Evolutionary conservation across 345 rosid genomes (phyloP), one percentile per base, ranked within the genome.

Genomic region (Aquilaria malaccensis): DNA sequence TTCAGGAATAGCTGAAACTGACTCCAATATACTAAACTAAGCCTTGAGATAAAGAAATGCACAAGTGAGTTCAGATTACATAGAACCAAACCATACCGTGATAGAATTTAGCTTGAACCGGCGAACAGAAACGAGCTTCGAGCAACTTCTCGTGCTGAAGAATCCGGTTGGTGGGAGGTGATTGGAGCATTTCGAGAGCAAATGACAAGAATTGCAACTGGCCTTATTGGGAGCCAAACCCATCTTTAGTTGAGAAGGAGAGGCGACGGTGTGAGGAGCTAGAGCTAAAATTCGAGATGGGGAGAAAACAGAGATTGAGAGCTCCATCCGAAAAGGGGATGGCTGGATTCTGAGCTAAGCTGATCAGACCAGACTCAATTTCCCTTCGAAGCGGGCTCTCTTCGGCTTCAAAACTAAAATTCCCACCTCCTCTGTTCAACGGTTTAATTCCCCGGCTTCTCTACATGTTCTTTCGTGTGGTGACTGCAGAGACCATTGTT

Each of bases 321-420:
- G 76, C 80, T 85, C 87, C 87, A 85, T 80, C 5, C 54, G 32
- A 13, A 32, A 10, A 3, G 32, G 3, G 53, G 30, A 37, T 2
- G 43, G 5, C 7, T 37, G 4, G 43, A 37, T 37, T 9, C 7
- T 5, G 4, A 37, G 4, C 50, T 0, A 12, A 13, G 4, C 50
- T 0, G 22, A 13, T 15, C 55, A 52, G 30, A 52, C 14, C 55
- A 15, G 43, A 37, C 7, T 37, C 43, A 37, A 37, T 9, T n/a
- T 15, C 29, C 30, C 9, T 13, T n/a, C 55, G 3, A 52, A 6
- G 55, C 15, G 9, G 15, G 11, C 15, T n/a, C 43, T 37, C 43
- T 37, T 37, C 43, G 43, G 5, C 2, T 37, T 37, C 43, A 3
- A 1, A 37, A 37, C 7, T 37, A 1, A 2, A 9, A 37, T 37